Evolutionary conservation across 768 basidiomycete genomes (phyloP), one percentile per base, ranked within the genome.

Genomic region (Atractiella rhizophila): DNA sequence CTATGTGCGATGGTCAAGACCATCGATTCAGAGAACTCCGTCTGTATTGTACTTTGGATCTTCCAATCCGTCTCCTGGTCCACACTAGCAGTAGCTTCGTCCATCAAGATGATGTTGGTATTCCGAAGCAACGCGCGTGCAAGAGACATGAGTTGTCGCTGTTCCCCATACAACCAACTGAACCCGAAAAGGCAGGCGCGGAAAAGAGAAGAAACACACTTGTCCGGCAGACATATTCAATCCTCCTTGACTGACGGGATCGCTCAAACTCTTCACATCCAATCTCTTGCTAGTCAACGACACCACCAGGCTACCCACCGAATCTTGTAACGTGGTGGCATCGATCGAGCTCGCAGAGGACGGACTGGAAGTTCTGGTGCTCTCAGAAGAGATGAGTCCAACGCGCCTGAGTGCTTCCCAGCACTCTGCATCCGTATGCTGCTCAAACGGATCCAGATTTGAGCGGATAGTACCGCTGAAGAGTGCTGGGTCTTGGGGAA

Each of bases 1-100:
- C 76, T 63, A 59, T 80, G 79, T 2, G 80, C 81, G 42, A 83
- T 81, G 9, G 77, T 80, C 28, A 85, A 68, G 18, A 83, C 71
- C 18, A 79, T 73, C 0, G 74, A 68, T 9, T 67, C 66, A 1
- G 64, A 56, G 38, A 83, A 68, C 55, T 78, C 75, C 50, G 74
- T 70, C 23, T 73, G 66, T 26, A 79, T 71, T 0, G 75, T 78
- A 28, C 59, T 60, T 56, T 79, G 77, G 40, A 81, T 74, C 68
- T 51, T 40, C 13, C 47, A 42, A n/a, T 53, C 52, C 3, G 50
- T 51, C 25, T 56, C 59, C 28, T 59, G 57, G 46, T 64, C 63
- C 29, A 59, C 54, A 9, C 42, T 46, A 6, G 61, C 61, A 0
- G 63, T 66, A 2, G 60, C 61, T 48, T 64, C 63, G 43, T 65